Base-by-base conservation (phyloP, 2,329 filamentous ascomycete species). In the Corynespora cassiicola region DNA sequence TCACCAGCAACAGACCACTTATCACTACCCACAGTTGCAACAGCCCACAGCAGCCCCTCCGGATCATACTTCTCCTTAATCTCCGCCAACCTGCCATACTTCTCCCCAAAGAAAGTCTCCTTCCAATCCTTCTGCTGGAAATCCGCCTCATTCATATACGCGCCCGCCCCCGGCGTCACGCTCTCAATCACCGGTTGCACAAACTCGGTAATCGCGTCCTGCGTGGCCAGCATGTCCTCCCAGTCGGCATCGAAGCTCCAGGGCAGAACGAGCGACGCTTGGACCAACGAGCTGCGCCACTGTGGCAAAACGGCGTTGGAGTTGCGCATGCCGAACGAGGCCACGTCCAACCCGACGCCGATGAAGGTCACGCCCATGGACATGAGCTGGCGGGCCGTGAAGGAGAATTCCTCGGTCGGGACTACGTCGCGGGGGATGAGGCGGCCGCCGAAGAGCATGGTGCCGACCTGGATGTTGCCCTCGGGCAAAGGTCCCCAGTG, bases 141-240 rank as follows among this genome's bases (percentile, higher is more conserved):
- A 22, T 63, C 51, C 4, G 45, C 60, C 39, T 63, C 58, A 23
- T 62, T 63, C 10, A 56, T 42, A 24, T 62, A 63, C 10, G 48
- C 38, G 7, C 54, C 54, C 9, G 42, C 31, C 11, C 43, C 51
- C 2, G 52, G 54, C 1, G 50, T 56, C 6, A 42, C 50, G 18
- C 45, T 43, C 23, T 54, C 47, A n/a, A 54, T 34, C 15, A 54
- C 36, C 6, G 54, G 54, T 2, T 42, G 35, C 2, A 57, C 42
- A 7, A 43, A 40, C 3, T 52, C 32, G 1, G 50, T 58, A 43
- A 56, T 56, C 31, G 47, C 48, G 8, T 46, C 21, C 20, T 56
- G 52, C 2, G 30, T 39, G 8, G 42, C 43, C 18, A 50, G 14
- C 6, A 45, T 47, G 7, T 54, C 52, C 7, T 47, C 50, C 43